Percentiles rank a stretch among this genome's conserved stretches.
Evolutionary conservation across 2,329 filamentous ascomycete species (phyloP).

Genomic region (Cladophialophora chaetospira): DNA sequence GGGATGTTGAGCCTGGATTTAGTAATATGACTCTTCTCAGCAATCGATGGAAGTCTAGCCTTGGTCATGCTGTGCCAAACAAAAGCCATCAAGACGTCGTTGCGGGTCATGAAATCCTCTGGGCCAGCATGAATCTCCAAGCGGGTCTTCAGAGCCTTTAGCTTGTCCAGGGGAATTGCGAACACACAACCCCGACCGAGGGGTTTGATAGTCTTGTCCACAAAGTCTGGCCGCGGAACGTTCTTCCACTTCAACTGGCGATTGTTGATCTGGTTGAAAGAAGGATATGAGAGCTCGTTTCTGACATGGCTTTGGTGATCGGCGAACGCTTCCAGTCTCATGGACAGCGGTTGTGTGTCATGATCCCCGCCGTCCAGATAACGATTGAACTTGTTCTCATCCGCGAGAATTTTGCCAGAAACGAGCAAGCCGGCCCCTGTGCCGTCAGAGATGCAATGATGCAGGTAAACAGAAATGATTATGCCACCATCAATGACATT

Average conservation of each 20-base stretch:
- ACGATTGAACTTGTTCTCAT: constrained; percentile 27
- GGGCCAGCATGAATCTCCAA: constrained; percentile 12
- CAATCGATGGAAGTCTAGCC: constrained; percentile 38
- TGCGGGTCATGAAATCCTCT: constrained; percentile 17
- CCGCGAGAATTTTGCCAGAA: constrained; percentile 28
- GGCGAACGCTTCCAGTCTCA: constrained; percentile 28
- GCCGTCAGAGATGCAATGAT: constrained; percentile 34
- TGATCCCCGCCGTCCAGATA: constrained; percentile 18
- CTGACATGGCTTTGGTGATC: constrained; percentile 27
- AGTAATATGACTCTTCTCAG: constrained; percentile 34
- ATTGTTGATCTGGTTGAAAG: constrained; percentile 24
- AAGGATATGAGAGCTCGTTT: constrained; percentile 27
- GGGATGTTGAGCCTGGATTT: constrained; percentile 43
- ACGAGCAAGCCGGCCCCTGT: constrained; percentile 29
- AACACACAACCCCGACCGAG: constrained; percentile 31
- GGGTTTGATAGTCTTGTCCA: constrained; percentile 4
- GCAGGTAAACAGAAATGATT: constrained; percentile 32
- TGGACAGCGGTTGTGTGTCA: constrained; percentile 17
- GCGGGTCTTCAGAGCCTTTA: constrained; percentile 13
- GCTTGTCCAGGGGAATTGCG: constrained; percentile 21
- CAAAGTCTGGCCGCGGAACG: constrained; percentile 2
- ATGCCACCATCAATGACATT: constrained; percentile 33
- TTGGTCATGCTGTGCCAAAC: constrained; percentile 41
- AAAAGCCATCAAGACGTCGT: constrained; percentile 36
- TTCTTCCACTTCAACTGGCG: constrained; percentile 25